phyloP scores from a whole-genome alignment of 129 eudicot genomes.

The Artemisia argyi region DNA sequence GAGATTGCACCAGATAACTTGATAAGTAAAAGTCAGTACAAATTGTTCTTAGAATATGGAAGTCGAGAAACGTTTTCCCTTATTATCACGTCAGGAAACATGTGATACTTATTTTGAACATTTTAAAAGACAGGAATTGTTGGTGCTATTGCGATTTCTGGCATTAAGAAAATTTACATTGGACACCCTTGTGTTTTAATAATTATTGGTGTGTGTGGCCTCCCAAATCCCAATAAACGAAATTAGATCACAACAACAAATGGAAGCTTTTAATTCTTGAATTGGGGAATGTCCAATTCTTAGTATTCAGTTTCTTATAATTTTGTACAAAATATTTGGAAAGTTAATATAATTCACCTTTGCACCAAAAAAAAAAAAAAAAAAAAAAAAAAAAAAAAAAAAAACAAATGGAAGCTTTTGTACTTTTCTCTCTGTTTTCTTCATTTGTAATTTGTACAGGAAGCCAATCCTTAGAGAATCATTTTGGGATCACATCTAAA shows the following conservation, averaged over 20 bases:
- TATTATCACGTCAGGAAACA: neutral
- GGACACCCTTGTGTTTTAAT: neutral
- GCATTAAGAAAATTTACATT: neutral
- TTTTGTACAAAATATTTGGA: too few species aligned
- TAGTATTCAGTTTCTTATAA: too few species aligned
- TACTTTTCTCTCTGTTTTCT: too few species aligned
- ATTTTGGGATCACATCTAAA: constrained; percentile 8
- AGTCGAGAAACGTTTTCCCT: neutral
- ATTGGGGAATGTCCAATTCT: too few species aligned
- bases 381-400: too few species aligned
- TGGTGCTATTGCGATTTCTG: neutral
- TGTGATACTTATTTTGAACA: neutral
- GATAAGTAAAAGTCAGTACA: neutral
- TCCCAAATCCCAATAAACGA: too few species aligned
- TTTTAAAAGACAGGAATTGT: neutral
- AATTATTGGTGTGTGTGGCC: too few species aligned
- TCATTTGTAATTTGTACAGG: neutral
- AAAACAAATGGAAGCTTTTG: too few species aligned
- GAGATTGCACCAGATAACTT: neutral
- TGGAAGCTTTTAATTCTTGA: too few species aligned
- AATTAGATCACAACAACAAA: neutral
- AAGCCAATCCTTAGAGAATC: neutral
- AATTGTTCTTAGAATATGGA: neutral
- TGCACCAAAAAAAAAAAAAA: too few species aligned
- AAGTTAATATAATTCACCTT: too few species aligned